These are phyloP conservation scores for Chalciporus sp. DNA, from an alignment of 1,284 basidiomycete genomes.

Conservation along the genomic window DNA sequence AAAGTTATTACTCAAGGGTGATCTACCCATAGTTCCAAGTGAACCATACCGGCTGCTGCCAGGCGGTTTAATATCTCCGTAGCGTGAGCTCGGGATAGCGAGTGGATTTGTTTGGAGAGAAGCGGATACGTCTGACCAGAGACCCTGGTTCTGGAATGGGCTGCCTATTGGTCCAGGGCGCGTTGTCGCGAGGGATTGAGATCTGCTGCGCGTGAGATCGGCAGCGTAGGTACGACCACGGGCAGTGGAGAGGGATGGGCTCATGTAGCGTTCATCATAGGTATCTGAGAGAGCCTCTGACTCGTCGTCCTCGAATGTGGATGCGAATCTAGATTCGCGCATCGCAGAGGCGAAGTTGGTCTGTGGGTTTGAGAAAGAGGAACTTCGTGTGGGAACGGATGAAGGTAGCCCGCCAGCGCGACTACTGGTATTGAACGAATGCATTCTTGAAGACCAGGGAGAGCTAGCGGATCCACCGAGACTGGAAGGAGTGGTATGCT, in stretches of 20 bases:
- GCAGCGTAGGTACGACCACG: constrained; percentile 58
- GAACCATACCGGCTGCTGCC: constrained; percentile 65
- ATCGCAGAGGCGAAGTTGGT: constrained; percentile 59
- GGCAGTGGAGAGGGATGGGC: constrained; percentile 36
- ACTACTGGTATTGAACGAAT: constrained; percentile 39
- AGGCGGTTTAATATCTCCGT: constrained; percentile 63
- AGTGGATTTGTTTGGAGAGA: constrained; percentile 47
- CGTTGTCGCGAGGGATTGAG: constrained; percentile 67
- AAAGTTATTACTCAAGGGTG: constrained; percentile 47
- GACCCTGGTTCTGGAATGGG: constrained; percentile 44
- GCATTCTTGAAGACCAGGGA: constrained; percentile 46
- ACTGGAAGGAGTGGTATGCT: constrained; percentile 49
- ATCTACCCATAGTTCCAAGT: constrained; percentile 56
- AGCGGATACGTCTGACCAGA: constrained; percentile 57
- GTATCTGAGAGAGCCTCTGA: constrained; percentile 56
- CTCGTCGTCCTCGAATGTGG: constrained; percentile 76
- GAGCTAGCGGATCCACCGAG: constrained; percentile 41
- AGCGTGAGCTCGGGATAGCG: constrained; percentile 54
- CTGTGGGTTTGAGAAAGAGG: constrained; percentile 65
- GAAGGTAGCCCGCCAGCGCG: constrained; percentile 34
- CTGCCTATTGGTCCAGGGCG: constrained; percentile 52
- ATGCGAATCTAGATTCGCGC: constrained; percentile 63
- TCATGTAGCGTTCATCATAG: constrained; percentile 56
- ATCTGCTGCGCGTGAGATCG: constrained; percentile 70
- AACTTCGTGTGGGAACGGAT: constrained; percentile 59